Conservation (phyloP, 2,329 filamentous ascomycete genomes). For the Sporothrix pallida region DNA sequence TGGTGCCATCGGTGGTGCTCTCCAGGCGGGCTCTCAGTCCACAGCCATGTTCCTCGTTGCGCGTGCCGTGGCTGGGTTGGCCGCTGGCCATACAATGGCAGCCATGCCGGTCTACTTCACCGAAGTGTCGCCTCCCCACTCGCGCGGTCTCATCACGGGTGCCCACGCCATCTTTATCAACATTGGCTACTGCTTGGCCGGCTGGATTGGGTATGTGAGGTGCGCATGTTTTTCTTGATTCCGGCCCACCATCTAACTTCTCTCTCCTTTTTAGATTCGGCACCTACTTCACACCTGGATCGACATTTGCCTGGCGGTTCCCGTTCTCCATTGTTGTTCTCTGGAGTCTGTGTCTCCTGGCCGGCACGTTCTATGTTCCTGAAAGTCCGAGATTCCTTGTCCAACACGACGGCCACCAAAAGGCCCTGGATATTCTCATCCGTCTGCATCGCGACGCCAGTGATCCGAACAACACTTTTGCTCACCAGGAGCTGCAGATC, state of each 20-base stretch:
- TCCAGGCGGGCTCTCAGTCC: not conserved
- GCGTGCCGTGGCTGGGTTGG: not conserved
- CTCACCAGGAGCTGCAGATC: not conserved
- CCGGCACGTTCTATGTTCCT: not conserved
- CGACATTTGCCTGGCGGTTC: slow-evolving; percentile 3
- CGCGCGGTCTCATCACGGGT: slow-evolving; percentile 30
- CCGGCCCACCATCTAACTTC: not conserved
- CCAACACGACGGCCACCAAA: slow-evolving; percentile 3
- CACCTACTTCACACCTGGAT: not conserved
- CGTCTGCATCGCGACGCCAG: not conserved
- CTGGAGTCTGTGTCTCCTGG: not conserved
- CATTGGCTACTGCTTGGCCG: slow-evolving; percentile 23
- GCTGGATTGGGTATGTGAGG: slow-evolving; percentile 30
- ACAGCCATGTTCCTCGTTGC: slow-evolving; percentile 1
- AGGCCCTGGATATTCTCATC: not conserved
- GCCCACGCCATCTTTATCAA: slow-evolving; percentile 32
- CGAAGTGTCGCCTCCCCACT: slow-evolving; percentile 18
- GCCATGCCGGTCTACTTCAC: not conserved
- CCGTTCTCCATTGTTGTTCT: not conserved
- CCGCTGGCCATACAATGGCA: not conserved
- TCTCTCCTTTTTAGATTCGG: not conserved
- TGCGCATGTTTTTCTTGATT: not conserved
- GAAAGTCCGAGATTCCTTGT: not conserved
- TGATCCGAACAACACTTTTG: not conserved
- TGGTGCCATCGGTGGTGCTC: not conserved